A percentile compares a stretch with the other conserved stretches of the same genome.
These are phyloP conservation scores for Turritis glabra DNA, from an alignment of 345 rosid species.

Conservation along the genomic window DNA sequence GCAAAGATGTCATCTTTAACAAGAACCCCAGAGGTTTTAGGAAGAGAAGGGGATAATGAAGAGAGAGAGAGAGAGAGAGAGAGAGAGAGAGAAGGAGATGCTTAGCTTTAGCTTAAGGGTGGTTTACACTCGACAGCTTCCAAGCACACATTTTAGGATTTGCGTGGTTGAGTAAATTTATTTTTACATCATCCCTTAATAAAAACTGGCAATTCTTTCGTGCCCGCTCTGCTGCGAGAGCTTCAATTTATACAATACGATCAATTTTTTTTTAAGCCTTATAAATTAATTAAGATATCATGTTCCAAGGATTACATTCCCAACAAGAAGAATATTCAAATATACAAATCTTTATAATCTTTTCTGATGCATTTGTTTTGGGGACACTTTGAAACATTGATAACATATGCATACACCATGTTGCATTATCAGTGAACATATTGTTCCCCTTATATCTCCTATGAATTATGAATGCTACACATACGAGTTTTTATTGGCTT, in stretches of 20 bases:
- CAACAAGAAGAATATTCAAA: not conserved
- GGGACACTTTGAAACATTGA: not conserved
- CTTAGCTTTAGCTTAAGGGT: slow-evolving; percentile 11
- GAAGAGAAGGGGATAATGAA: slow-evolving; percentile 22
- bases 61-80: slow-evolving; percentile 18
- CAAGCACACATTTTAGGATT: not conserved
- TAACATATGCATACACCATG: not conserved
- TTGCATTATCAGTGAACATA: not conserved
- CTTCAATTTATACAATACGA: no score
- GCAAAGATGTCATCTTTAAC: slow-evolving; percentile 51
- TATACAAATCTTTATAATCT: not conserved
- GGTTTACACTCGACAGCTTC: not conserved
- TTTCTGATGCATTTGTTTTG: not conserved
- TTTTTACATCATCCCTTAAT: not conserved
- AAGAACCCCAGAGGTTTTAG: slow-evolving; percentile 24
- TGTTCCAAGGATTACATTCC: not conserved
- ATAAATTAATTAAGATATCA: not conserved
- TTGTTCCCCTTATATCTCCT: not conserved
- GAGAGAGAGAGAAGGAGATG: not conserved
- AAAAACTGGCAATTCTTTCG: not conserved
- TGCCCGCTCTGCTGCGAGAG: no score
- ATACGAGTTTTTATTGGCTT: slow-evolving; percentile 7
- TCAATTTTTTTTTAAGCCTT: not conserved
- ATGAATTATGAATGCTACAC: not conserved
- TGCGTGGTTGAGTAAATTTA: not conserved